phyloP scores from a whole-genome alignment of 2,329 filamentous ascomycete genomes.

The Chaetomiaceae sp. region DNA sequence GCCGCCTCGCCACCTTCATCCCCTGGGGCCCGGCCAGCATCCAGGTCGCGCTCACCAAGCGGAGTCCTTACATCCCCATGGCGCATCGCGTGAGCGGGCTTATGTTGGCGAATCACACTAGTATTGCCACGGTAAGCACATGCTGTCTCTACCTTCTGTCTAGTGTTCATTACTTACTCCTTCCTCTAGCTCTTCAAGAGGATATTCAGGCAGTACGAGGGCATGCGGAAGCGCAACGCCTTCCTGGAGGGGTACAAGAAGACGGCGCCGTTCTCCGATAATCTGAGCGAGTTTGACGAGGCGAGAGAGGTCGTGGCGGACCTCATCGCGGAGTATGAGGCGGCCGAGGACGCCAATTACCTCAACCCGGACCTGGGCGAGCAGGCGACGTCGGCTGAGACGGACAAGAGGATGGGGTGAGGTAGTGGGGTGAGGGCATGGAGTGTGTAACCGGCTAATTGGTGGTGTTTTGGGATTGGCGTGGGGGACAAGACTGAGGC shows the following conservation, averaged over 20 bases:
- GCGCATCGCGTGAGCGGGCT: conserved; percentile 91
- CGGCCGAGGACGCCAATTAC: conserved; percentile 87
- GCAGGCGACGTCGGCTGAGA: conserved; percentile 49
- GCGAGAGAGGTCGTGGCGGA: conserved; percentile 87
- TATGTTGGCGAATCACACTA: conserved; percentile 98
- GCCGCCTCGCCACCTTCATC: conserved; percentile 90
- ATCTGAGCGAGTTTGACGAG: conserved; percentile 91
- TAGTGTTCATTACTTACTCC: background rate
- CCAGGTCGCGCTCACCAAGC: conserved; percentile 93
- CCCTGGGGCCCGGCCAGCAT: conserved; percentile 98
- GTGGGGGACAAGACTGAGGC: background rate
- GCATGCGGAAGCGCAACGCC: conserved; percentile 91
- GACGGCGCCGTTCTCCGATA: conserved; percentile 87
- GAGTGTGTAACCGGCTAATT: background rate
- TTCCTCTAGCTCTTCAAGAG: conserved; percentile 72
- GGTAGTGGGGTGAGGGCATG: background rate
- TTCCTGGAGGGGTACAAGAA: conserved; percentile 97
- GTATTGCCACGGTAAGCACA: conserved; percentile 73
- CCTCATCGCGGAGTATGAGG: conserved; percentile 91
- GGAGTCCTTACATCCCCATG: conserved; percentile 92
- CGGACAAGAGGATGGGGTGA: conserved; percentile 43
- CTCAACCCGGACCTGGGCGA: conserved; percentile 66
- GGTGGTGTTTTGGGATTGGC: background rate
- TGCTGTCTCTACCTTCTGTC: background rate
- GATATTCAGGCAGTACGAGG: conserved; percentile 87